Conservation (phyloP, 1,139 yeast genomes). For the Protomyces pachydermus region DNA sequence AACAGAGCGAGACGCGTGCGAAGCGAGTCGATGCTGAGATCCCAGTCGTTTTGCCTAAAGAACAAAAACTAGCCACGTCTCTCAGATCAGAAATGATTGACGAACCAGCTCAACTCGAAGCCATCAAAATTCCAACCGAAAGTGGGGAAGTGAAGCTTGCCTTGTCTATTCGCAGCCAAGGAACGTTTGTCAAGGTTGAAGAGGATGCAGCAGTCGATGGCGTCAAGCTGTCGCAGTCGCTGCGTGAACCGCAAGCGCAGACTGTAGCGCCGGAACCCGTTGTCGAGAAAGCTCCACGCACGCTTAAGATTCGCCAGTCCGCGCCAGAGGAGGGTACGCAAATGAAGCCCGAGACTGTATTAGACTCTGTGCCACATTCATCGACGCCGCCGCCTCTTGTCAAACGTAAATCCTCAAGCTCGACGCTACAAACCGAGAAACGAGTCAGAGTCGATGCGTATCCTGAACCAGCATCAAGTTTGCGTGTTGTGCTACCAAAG, state of each 20-base stretch:
- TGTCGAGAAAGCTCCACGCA: not conserved
- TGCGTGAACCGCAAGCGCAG: not conserved
- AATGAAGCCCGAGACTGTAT: too few species aligned
- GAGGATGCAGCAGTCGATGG: not conserved
- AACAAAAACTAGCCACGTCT: too few species aligned
- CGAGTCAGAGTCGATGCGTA: not conserved
- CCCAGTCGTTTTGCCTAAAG: too few species aligned
- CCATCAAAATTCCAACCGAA: not conserved
- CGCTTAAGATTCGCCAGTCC: not conserved
- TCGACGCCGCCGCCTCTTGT: not conserved
- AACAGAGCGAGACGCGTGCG: too few species aligned
- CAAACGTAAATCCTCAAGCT: not conserved
- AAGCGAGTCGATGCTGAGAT: too few species aligned
- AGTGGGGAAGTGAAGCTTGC: not conserved
- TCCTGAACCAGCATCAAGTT: not conserved
- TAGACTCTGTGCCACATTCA: not conserved
- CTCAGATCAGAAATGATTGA: too few species aligned
- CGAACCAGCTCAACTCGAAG: too few species aligned
- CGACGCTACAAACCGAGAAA: not conserved
- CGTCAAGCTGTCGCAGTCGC: not conserved
- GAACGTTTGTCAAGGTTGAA: not conserved
- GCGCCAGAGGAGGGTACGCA: not conserved
- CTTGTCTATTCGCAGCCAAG: not conserved
- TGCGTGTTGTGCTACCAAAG: not conserved
- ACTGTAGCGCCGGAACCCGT: not conserved